These are phyloP conservation scores for Tricholoma sp. DNA, from an alignment of 768 basidiomycete species.

Conservation along the genomic window DNA sequence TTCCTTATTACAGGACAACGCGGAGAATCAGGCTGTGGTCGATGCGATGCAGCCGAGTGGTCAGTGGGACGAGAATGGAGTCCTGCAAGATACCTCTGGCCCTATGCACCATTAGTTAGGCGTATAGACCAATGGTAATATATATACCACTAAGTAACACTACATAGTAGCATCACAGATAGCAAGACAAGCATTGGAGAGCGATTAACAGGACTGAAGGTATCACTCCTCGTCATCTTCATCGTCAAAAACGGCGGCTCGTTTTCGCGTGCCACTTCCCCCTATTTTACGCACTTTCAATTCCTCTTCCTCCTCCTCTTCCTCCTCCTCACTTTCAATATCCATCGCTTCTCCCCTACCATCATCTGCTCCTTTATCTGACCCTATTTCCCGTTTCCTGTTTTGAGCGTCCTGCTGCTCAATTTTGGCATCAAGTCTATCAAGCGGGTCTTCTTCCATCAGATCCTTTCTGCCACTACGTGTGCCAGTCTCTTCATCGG, in stretches of 20 bases:
- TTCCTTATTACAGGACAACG: conserved; percentile 72
- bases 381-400: conserved; percentile 29
- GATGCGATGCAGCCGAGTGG: conserved; percentile 62
- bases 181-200: not conserved
- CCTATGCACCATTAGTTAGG: conserved; percentile 24
- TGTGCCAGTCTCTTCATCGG: conserved; percentile 58
- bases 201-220: conserved; percentile 1
- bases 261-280: conserved; percentile 44
- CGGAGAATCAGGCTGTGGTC: conserved; percentile 77
- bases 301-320: conserved; percentile 70
- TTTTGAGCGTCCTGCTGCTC: conserved; percentile 53
- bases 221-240: conserved; percentile 52
- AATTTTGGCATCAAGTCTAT: conserved; percentile 68
- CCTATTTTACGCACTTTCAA: conserved; percentile 56
- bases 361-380: conserved; percentile 18
- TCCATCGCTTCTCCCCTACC: conserved; percentile 24
- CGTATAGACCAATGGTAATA: conserved; percentile 9
- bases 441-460: conserved; percentile 57
- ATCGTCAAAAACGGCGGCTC: conserved; percentile 53
- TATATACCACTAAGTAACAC: not conserved
- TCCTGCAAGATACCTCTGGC: conserved; percentile 37
- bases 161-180: too few species aligned
- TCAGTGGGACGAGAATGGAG: conserved; percentile 53
- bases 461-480: conserved; percentile 31
- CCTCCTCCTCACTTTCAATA: conserved; percentile 31